Conservation (phyloP, 2,329 filamentous ascomycete genomes). For the Cordyceps farinosa region DNA sequence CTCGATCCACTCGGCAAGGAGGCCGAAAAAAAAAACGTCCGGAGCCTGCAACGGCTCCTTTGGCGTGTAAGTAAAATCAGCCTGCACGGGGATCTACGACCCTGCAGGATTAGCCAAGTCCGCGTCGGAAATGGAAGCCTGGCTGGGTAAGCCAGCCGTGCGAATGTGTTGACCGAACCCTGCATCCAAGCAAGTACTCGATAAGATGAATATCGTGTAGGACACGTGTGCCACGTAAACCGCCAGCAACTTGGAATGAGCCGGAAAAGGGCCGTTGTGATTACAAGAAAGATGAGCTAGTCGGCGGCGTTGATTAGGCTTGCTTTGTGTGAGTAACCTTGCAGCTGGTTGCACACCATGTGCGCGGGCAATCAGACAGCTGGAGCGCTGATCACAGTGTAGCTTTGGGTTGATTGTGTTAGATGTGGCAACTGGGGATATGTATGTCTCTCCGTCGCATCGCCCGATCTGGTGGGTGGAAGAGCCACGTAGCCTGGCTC, state of each 20-base stretch:
- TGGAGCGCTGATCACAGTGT: not conserved
- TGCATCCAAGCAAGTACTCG: not conserved
- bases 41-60: not conserved
- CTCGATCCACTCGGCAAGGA: constrained; percentile 9
- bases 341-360: not conserved
- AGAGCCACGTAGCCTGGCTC: not conserved
- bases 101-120: not conserved
- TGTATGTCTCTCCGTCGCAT: constrained; percentile 12
- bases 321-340: not conserved
- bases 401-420: not conserved
- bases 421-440: not conserved
- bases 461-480: not conserved
- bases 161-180: not conserved
- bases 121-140: not conserved
- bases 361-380: not conserved
- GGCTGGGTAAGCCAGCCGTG: not conserved
- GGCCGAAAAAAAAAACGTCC: constrained; percentile 9
- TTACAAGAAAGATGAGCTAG: not conserved
- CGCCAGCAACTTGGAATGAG: not conserved
- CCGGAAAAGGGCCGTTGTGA: constrained; percentile 12
- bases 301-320: not conserved
- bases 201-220: not conserved
- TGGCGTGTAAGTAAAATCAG: not conserved
- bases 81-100: not conserved
- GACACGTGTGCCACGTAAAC: not conserved